Evolutionary conservation across 495 filamentous ascomycete species (phyloP).

Genomic region (Mytilinidion resinicola): DNA sequence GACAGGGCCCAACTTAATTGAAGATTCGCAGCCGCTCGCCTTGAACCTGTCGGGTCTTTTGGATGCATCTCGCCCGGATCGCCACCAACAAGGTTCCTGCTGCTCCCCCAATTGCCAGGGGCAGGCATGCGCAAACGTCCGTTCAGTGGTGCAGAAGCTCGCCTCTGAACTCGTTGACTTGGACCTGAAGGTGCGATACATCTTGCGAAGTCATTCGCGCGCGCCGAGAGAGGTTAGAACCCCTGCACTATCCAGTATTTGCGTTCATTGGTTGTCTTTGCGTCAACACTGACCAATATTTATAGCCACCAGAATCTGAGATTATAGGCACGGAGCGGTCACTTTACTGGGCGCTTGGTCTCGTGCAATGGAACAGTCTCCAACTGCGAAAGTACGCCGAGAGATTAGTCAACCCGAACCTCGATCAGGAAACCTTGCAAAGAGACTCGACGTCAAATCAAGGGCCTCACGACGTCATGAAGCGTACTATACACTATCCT

Average conservation of each 20-base stretch:
- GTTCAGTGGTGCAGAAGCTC: constrained; percentile 21
- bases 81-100: constrained; percentile 1
- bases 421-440: constrained; percentile 8
- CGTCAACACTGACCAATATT: constrained; percentile 2
- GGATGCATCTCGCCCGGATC: constrained; percentile 16
- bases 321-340: constrained; percentile 3
- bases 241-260: neutral
- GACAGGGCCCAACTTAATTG: too few species aligned
- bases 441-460: neutral
- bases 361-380: constrained; percentile 25
- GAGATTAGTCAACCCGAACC: neutral
- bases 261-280: neutral
- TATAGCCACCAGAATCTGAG: constrained; percentile 15
- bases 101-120: constrained; percentile 20
- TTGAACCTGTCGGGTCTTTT: neutral
- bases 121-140: constrained; percentile 17
- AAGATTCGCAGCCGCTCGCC: too few species aligned
- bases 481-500: constrained; percentile 13
- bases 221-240: constrained; percentile 20
- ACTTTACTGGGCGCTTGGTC: constrained; percentile 23
- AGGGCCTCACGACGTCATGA: constrained; percentile 8
- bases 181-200: constrained; percentile 13
- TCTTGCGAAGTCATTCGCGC: constrained; percentile 9
- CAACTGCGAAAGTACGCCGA: constrained; percentile 12
- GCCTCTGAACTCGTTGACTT: constrained; percentile 20